A percentile compares a stretch with the other conserved stretches of the same genome.
These are phyloP conservation scores for Toxoplasma gondii DNA, from an alignment of 169 alveolate species.

Conservation along the genomic window DNA sequence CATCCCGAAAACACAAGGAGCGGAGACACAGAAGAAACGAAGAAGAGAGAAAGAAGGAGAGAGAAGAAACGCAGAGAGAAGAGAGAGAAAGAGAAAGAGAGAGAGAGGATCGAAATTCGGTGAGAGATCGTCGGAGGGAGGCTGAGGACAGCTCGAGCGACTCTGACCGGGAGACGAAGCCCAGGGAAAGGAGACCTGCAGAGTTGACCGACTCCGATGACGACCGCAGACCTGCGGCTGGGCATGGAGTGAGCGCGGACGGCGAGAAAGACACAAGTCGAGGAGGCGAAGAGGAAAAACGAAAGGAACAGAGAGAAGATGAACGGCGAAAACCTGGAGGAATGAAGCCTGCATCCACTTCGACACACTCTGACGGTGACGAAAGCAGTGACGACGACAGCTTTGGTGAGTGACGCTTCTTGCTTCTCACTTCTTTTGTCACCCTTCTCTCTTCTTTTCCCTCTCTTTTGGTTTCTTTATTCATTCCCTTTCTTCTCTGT, in stretches of 20 bases:
- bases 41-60: not conserved
- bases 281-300: not conserved
- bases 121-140: too few relatives aligned
- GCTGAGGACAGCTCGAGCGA: too few relatives aligned
- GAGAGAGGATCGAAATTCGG: not conserved
- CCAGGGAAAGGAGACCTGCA: not conserved
- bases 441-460: too few relatives aligned
- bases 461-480: too few relatives aligned
- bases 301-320: not conserved
- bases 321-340: not conserved
- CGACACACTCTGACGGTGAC: not conserved
- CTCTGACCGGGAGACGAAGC: not conserved
- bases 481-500: not conserved
- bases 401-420: not conserved
- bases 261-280: not conserved
- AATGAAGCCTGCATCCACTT: not conserved
- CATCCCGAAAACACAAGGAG: not conserved
- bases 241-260: not conserved
- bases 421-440: not conserved
- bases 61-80: not conserved
- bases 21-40: not conserved
- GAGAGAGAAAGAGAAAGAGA: not conserved
- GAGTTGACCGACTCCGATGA: not conserved
- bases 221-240: not conserved
- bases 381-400: constrained; percentile 10